These are phyloP conservation scores for Ogataea glucozyma DNA, from an alignment of 805 yeast genomes.

Conservation along the genomic window DNA sequence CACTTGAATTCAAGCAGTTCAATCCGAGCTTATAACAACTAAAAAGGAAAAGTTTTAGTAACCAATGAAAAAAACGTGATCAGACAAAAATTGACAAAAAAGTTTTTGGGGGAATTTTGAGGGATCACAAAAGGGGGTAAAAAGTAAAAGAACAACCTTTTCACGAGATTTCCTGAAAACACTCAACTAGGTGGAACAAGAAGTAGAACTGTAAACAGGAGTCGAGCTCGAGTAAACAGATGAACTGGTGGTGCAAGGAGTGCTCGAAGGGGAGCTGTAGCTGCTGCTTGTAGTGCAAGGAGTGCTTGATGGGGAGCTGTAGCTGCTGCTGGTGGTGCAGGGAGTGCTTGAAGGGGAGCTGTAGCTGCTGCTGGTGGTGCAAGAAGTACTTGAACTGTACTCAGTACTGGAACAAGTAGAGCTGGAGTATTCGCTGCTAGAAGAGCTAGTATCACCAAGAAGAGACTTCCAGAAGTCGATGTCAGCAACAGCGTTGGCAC, in stretches of 20 bases:
- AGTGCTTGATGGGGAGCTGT: not conserved
- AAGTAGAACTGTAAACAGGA: not conserved
- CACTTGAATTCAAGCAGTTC: too few relatives aligned
- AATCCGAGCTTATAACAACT: too few relatives aligned
- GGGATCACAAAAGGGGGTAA: too few relatives aligned
- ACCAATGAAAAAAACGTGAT: too few relatives aligned
- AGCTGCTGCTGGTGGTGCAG: slow-evolving; percentile 5
- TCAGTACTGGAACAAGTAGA: slow-evolving; percentile 8
- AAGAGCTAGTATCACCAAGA: slow-evolving; percentile 11
- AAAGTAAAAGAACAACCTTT: too few relatives aligned
- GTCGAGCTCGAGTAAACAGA: too few relatives aligned
- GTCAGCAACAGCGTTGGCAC: slow-evolving; percentile 18
- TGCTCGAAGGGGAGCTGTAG: not conserved
- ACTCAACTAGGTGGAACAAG: too few relatives aligned
- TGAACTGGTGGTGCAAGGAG: slow-evolving; percentile 1
- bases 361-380: slow-evolving; percentile 3
- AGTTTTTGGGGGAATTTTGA: too few relatives aligned
- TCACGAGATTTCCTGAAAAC: too few relatives aligned
- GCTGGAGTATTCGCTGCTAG: slow-evolving; percentile 7
- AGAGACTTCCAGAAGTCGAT: slow-evolving; percentile 10
- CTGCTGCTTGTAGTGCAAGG: slow-evolving; percentile 4
- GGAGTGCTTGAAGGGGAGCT: not conserved
- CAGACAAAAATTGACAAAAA: too few relatives aligned
- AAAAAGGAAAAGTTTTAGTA: too few relatives aligned
- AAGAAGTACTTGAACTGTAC: slow-evolving; percentile 9